Base-by-base conservation (phyloP, 225 moss, liverwort and hornwort genomes). In the Bryum argenteum region DNA sequence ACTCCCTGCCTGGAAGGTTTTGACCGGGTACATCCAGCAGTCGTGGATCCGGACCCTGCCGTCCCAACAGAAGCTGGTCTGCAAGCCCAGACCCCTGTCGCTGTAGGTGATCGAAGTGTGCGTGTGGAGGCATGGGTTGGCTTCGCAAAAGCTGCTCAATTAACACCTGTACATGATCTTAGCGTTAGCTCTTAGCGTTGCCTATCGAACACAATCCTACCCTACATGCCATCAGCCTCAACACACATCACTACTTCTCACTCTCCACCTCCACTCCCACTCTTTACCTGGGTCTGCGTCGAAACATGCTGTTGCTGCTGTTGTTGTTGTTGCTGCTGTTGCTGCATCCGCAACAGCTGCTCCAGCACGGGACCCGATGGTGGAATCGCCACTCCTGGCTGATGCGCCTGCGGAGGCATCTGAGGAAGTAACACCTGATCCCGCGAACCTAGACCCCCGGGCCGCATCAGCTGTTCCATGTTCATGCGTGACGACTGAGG, bases 351-450 rank as follows among this genome's bases (percentile, higher is more conserved):
- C 68, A 98, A 65, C 55, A 98, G 89, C 78, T 94, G 97, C 78
- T 98, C 97, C 75, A 98, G 78, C 1, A 79, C 89, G 64, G 92
- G 92, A 57, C 92, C 97, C 21, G 94, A 91, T 8, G 94, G 90
- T 14, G 97, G 92, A 62, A 98, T 91, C 21, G 89, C 73, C 70
- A 82, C 76, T 61, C 90, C 57, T 10, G 79, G 71, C 71, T 88
- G 96, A 77, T 91, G 87, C 7, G 86, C 78, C 63, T 89, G 93
- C 15, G 85, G 75, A 60, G 84, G 76, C 8, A 90, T 79, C 52
- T 91, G 96, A 20, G 82, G 58, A 77, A 84, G 93, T n/a, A 91
- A 65, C 15, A 83, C 75, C 65, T 89, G 89, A 38, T 96, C 96
- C 39, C 90, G 93, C 39, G 88, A 69, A 73, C 85, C 78, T 20